Evolutionary conservation across 805 yeast species (phyloP), one percentile per base, ranked within the genome.

Genomic region (Kodamaea neixiangensis): DNA sequence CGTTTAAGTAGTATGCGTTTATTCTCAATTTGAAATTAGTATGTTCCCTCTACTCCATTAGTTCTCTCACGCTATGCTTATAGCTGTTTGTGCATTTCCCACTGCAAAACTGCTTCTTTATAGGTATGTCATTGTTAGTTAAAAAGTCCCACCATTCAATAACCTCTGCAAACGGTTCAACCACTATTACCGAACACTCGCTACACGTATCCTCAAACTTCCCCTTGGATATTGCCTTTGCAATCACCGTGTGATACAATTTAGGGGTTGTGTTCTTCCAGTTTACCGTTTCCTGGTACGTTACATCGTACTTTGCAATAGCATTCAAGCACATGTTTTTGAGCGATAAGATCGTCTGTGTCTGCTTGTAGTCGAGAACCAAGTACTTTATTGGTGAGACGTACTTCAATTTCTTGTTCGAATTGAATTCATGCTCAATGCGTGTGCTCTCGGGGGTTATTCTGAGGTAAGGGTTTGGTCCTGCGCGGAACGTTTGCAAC

Each of bases 71-170:
- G 14, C 31, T 42, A 35, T 21, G 22, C 21, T 43, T 20, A 29
- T 55, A 73, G 38, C 52, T 60, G 34, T 49, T 42, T 7, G 64
- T 66, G 63, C 88, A 83, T 19, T 66, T 59, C 1, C 80, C 81
- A 52, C 79, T 71, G 55, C 88, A 83, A 55, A 83, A 83, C 52
- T 76, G 76, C 37, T 80, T 66, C 57, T 78, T 76, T 21, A 83
- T 70, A 0, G 89, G 87, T 3, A 82, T 64, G 33, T 71, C 61
- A 34, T 65, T 70, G 50, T 82, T 77, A 35, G 71, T 76, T 46
- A 78, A 70, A 44, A 82, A 71, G 57, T 83, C 84, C 88, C 89
- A 83, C 87, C 87, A 83, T 60, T 83, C 88, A 53, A 77, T 60
- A 1, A 78, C 73, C 56, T 83, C 85, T 0, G 87, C 87, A 11